Base-by-base conservation (phyloP, 352 stramenopile genomes). In the Globisporangium rhizosaccharum region DNA sequence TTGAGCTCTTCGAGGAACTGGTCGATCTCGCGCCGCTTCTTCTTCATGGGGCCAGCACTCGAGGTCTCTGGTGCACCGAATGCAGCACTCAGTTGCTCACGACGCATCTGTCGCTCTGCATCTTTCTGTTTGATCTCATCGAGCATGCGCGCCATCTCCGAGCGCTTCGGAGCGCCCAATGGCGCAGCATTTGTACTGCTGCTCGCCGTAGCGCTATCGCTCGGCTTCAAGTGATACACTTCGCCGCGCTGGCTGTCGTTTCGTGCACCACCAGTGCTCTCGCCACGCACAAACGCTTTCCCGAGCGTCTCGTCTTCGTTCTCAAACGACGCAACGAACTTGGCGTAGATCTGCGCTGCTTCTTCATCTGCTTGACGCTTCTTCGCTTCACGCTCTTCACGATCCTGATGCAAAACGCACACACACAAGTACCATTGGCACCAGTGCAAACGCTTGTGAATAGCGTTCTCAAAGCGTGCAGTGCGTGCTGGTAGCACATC, bases 1-100 rank as follows among this genome's bases (percentile, higher is more conserved):
- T 95, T 97, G 66, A 96, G 92, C 61, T 96, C 89, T 39, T 96
- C 83, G 17, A 97, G 64, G 55, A 96, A 92, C 42, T 86, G 72
- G 61, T 96, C 89, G 61, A 97, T 97, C 48, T 90, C 76, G 25
- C 85, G 78, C 28, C 72, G 65, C 51, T 92, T 90, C 46, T 73
- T 76, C 45, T 57, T 65, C 14, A 59, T 46, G 18, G 58, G 42
- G 14, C 28, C 54, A 26, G 66, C 72, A 0, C 51, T 67, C 20
- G 17, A 12, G 42, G 15, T 28, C 5, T 8, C 2, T n/a, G 53
- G 7, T 10, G 12, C 17, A 30, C 18, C 51, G 62, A 48, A 71
- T 9, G 30, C 30, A 10, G 30, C 30, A 12, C 33, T 39, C 33
- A 39, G 63, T 26, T 71, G 64, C 2, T 72, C 51, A 47, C 53